phyloP scores from a whole-genome alignment of 441 rosid genomes.

The Corymbia citriodora region DNA sequence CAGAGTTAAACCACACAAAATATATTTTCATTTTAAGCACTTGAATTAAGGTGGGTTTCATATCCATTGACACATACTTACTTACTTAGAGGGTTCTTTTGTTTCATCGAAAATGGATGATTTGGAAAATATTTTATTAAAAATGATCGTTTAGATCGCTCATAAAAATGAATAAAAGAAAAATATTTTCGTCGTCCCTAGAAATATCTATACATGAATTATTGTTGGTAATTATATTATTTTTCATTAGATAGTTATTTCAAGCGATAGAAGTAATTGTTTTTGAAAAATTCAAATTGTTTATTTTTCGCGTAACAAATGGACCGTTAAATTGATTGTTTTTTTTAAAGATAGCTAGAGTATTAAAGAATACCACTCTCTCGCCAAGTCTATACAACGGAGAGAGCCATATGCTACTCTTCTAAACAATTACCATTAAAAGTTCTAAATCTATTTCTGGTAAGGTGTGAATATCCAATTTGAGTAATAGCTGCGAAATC shows the following conservation, averaged over 20 bases:
- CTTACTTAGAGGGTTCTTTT: background rate
- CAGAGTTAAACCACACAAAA: background rate
- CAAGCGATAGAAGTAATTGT: background rate
- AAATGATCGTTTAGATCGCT: rapidly evolving
- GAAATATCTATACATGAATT: background rate
- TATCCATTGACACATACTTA: background rate
- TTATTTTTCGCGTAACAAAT: background rate
- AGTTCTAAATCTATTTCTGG: background rate
- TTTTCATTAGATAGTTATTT: background rate
- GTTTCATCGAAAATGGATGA: background rate
- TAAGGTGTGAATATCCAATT: background rate
- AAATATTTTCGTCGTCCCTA: background rate
- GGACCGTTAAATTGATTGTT: background rate
- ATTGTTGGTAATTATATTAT: background rate
- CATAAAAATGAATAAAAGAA: background rate
- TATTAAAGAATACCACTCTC: background rate
- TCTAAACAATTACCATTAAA: background rate
- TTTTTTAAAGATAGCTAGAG: background rate
- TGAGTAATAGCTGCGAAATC: background rate
- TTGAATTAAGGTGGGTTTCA: background rate
- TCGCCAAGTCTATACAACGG: background rate
- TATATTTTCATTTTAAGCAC: background rate
- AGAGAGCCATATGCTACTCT: background rate
- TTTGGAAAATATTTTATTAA: background rate
- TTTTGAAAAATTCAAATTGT: background rate